Percentiles rank a stretch among this genome's conserved stretches.
phyloP scores from a whole-genome alignment of 2,329 filamentous ascomycete species.

The Paradendryphiella salina region DNA sequence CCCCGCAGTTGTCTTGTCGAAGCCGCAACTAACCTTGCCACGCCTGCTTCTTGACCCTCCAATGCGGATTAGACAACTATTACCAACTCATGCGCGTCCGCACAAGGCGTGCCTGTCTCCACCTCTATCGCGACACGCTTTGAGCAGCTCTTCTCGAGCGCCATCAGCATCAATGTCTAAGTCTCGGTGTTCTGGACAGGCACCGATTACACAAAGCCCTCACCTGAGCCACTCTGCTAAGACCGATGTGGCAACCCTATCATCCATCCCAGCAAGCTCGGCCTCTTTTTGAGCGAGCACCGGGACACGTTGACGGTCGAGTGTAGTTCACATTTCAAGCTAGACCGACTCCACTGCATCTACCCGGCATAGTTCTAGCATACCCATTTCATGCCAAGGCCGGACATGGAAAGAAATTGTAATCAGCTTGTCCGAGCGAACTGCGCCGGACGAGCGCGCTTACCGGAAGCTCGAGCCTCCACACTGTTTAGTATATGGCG shows the following conservation, averaged over 20 bases:
- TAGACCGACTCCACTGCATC: slow-evolving; percentile 3
- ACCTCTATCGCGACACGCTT: slow-evolving; percentile 1
- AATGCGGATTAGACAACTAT: slow-evolving; percentile 20
- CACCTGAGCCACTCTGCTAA: slow-evolving; percentile 26
- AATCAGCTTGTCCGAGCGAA: slow-evolving; percentile 24
- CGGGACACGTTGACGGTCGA: slow-evolving; percentile 2
- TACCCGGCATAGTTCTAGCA: neutral
- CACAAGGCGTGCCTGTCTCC: neutral
- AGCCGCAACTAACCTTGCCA: slow-evolving; percentile 21
- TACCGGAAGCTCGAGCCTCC: slow-evolving; percentile 16
- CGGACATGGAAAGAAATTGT: neutral
- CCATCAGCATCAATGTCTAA: slow-evolving; percentile 5
- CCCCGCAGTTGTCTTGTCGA: slow-evolving; percentile 34
- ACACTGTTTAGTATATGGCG: slow-evolving; percentile 19
- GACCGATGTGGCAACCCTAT: slow-evolving; percentile 25
- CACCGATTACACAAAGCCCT: slow-evolving; percentile 14
- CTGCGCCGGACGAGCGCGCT: slow-evolving; percentile 33
- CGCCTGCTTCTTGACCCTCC: slow-evolving; percentile 10
- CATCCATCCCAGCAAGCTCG: slow-evolving; percentile 26
- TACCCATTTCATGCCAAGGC: neutral
- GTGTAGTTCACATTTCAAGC: slow-evolving; percentile 4
- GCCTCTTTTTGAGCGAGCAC: slow-evolving; percentile 46
- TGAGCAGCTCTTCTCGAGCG: slow-evolving; percentile 1
- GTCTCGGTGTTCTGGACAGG: slow-evolving; percentile 9
- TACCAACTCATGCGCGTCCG: slow-evolving; percentile 10